These are phyloP conservation scores for Trametes coccinea DNA, from an alignment of 768 basidiomycete species.

Conservation along the genomic window DNA sequence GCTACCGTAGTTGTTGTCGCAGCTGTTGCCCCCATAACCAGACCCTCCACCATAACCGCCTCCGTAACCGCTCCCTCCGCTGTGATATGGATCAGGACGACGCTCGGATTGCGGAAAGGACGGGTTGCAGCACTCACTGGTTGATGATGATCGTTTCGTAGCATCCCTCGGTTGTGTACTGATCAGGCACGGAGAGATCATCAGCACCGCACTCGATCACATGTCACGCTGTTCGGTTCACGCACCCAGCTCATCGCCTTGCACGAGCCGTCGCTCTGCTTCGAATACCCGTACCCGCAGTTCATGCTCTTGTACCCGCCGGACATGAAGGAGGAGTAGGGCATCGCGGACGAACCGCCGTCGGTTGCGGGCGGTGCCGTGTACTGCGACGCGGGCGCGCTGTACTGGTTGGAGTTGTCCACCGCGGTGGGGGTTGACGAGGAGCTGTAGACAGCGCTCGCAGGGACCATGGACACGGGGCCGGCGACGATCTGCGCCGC, in stretches of 20 bases:
- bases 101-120: conserved; percentile 3
- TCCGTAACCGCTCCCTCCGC: conserved; percentile 12
- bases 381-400: conserved; percentile 28
- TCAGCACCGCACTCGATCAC: not conserved
- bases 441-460: conserved; percentile 26
- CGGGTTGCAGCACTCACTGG: conserved; percentile 23
- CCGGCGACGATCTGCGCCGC: conserved; percentile 52
- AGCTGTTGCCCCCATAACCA: conserved; percentile 16
- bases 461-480: conserved; percentile 30
- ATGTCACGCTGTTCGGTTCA: conserved; percentile 2
- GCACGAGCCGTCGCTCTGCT: conserved; percentile 58
- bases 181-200: conserved; percentile 4
- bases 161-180: conserved; percentile 48
- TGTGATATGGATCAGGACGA: conserved; percentile 15
- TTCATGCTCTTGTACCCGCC: conserved; percentile 67
- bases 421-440: conserved; percentile 34
- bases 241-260: conserved; percentile 58
- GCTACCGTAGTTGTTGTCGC: not conserved
- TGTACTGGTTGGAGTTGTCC: conserved; percentile 27
- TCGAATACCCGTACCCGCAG: conserved; percentile 72
- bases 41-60: conserved; percentile 17
- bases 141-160: conserved; percentile 66
- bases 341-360: conserved; percentile 51
- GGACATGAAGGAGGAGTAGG: conserved; percentile 57
- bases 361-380: conserved; percentile 26